A percentile compares a stretch with the other conserved stretches of the same genome.
phyloP scores from a whole-genome alignment of 352 stramenopile genomes.

The Globisporangium emineosum region DNA sequence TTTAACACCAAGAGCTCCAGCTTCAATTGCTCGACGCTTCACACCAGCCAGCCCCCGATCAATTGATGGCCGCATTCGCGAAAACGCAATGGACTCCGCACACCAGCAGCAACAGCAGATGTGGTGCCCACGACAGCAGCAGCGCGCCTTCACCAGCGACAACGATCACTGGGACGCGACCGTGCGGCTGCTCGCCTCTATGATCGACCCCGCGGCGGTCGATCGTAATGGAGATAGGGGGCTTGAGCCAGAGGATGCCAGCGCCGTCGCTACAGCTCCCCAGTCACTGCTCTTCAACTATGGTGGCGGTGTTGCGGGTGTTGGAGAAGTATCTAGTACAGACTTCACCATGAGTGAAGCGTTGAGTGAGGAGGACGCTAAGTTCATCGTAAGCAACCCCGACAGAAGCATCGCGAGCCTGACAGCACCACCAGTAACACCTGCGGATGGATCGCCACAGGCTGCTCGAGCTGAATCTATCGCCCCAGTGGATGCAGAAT shows the following conservation, averaged over 20 bases:
- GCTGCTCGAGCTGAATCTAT: neutral
- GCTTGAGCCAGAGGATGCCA: neutral
- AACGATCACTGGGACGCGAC: slow-evolving; percentile 11
- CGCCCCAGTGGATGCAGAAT: neutral
- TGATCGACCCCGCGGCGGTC: neutral
- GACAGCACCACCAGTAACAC: neutral
- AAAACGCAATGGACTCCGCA: slow-evolving; percentile 4
- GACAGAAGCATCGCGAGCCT: too few relatives aligned
- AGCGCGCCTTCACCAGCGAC: neutral
- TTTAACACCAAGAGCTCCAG: neutral
- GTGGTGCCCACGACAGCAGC: neutral
- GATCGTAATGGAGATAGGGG: neutral
- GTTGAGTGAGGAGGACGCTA: slow-evolving; percentile 6
- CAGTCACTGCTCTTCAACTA: neutral
- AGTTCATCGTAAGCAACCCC: neutral
- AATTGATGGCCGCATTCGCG: neutral
- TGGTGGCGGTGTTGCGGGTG: neutral
- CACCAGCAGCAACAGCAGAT: neutral
- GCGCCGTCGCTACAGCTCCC: neutral
- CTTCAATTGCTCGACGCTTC: neutral
- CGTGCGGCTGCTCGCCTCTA: slow-evolving; percentile 7
- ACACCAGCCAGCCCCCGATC: neutral
- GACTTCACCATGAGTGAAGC: neutral
- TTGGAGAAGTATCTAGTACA: neutral
- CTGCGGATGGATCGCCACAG: too few relatives aligned